A percentile compares a stretch with the other conserved stretches of the same genome.
These are phyloP conservation scores for Delitschia confertaspora DNA, from an alignment of 495 filamentous ascomycete genomes.

Conservation along the genomic window DNA sequence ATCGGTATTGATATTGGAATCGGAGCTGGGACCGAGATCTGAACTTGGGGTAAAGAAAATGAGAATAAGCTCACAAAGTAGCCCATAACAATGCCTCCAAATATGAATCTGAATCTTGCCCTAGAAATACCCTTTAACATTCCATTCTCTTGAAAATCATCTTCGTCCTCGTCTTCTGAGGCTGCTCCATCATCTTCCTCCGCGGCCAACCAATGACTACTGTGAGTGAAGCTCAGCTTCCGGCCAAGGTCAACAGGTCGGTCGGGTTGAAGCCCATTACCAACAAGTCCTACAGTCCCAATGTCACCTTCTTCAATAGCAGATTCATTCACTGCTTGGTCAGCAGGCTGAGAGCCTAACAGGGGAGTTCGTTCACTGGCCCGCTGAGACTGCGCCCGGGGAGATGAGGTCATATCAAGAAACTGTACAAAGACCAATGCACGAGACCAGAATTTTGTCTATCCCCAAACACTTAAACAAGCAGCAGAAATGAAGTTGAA, in stretches of 20 bases:
- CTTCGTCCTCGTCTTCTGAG: constrained; percentile 3
- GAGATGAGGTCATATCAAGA: too few species aligned
- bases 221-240: constrained; percentile 15
- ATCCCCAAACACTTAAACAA: too few species aligned
- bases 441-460: too few species aligned
- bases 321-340: constrained; percentile 4
- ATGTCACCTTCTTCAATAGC: constrained; percentile 12
- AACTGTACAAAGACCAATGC: too few species aligned
- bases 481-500: too few species aligned
- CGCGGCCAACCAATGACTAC: constrained; percentile 22
- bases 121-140: constrained; percentile 20
- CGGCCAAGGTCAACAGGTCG: constrained; percentile 3
- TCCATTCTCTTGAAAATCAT: constrained; percentile 11
- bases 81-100: constrained; percentile 40
- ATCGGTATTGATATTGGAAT: not conserved
- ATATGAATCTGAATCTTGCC: constrained; percentile 46
- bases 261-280: constrained; percentile 6
- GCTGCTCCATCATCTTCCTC: constrained; percentile 15
- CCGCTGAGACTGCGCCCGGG: too few species aligned
- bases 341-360: not conserved
- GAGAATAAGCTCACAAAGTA: constrained; percentile 34
- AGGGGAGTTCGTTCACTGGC: constrained; percentile 20
- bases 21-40: too few species aligned
- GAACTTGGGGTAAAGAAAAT: not conserved
- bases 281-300: not conserved